These are phyloP conservation scores for Globisporangium canariense DNA, from an alignment of 352 stramenopile genomes.

Conservation along the genomic window DNA sequence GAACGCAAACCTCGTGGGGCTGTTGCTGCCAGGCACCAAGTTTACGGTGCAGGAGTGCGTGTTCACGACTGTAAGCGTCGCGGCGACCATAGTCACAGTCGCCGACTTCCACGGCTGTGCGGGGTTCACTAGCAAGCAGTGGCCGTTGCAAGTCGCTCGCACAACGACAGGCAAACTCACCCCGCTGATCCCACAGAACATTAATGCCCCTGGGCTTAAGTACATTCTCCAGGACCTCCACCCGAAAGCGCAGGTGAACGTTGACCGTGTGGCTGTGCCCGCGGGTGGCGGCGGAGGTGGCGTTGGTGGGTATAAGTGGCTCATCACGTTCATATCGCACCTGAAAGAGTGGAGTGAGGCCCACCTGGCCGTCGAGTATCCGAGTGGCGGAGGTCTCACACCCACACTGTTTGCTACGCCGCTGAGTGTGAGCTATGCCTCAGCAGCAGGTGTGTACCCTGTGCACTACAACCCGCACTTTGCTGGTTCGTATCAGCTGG, in stretches of 20 bases:
- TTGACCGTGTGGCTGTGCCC: conserved; percentile 25
- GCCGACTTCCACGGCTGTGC: conserved; percentile 52
- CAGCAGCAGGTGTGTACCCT: conserved; percentile 84
- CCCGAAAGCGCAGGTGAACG: conserved; percentile 33
- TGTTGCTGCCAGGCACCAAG: conserved; percentile 49
- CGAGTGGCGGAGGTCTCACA: conserved; percentile 22
- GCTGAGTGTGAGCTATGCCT: conserved; percentile 44
- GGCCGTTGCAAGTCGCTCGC: conserved; percentile 36
- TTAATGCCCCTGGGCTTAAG: conserved; percentile 52
- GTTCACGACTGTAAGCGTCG: conserved; percentile 49
- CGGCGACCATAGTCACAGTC: conserved; percentile 46
- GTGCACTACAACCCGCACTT: conserved; percentile 90
- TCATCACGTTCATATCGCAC: conserved; percentile 91
- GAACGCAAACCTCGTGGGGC: conserved; percentile 54
- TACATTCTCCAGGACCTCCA: conserved; percentile 68
- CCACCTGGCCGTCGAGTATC: conserved; percentile 75
- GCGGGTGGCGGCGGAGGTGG: conserved; percentile 14
- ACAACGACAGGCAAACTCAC: conserved; percentile 38
- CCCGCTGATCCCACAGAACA: conserved; percentile 51
- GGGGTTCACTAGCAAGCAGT: conserved; percentile 38
- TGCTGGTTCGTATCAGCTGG: conserved; percentile 86
- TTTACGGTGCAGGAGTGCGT: conserved; percentile 73
- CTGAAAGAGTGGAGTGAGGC: conserved; percentile 70
- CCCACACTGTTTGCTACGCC: conserved; percentile 44
- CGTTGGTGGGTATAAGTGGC: conserved; percentile 73